Conservation (phyloP, 768 basidiomycete species). For the Infundibulicybe gibba region DNA sequence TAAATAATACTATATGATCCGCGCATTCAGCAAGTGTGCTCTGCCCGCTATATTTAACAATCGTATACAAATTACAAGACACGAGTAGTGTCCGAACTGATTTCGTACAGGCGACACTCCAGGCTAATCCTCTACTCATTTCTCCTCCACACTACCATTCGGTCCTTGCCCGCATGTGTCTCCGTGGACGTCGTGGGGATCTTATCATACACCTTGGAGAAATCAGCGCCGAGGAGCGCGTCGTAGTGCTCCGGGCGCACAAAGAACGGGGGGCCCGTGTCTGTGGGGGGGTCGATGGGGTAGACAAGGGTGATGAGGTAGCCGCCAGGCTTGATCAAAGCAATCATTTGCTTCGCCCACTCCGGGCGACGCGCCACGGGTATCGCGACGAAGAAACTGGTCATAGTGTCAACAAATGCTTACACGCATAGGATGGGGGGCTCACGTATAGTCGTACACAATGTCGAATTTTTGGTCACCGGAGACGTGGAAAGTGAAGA, state of each 20-base stretch:
- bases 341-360: constrained; percentile 58
- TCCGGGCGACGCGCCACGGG: constrained; percentile 45
- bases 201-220: constrained; percentile 52
- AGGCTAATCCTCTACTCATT: constrained; percentile 3
- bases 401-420: not conserved
- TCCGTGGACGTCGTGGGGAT: constrained; percentile 39
- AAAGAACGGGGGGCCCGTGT: constrained; percentile 60
- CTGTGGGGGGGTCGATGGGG: constrained; percentile 43
- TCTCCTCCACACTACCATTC: constrained; percentile 52
- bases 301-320: constrained; percentile 58
- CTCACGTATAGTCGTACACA: constrained; percentile 64
- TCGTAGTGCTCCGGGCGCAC: constrained; percentile 55
- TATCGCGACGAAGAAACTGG: constrained; percentile 72
- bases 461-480: constrained; percentile 45
- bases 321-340: constrained; percentile 58
- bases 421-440: constrained; percentile 3
- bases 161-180: constrained; percentile 44
- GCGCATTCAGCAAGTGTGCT: no score
- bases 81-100: no score
- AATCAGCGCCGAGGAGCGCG: constrained; percentile 42
- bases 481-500: constrained; percentile 43
- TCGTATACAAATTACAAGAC: no score
- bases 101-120: no score
- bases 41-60: no score
- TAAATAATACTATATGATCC: no score